These are phyloP conservation scores for Cutaneotrichosporon cavernicola DNA, from an alignment of 1,284 basidiomycete genomes.

Conservation along the genomic window DNA sequence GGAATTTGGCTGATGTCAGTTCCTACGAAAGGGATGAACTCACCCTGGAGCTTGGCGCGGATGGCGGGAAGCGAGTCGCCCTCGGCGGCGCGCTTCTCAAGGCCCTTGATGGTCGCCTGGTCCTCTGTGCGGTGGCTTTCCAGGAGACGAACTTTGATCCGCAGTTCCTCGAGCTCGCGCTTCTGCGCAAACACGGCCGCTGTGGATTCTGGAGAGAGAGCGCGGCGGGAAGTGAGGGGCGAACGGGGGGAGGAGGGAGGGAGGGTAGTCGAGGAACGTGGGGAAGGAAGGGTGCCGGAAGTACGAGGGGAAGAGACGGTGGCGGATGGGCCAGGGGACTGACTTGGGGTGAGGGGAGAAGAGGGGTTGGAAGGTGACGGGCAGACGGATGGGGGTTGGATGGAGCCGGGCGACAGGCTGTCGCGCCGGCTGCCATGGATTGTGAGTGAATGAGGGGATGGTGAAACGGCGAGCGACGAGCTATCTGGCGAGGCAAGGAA, in stretches of 20 bases:
- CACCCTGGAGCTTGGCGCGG: conserved; percentile 74
- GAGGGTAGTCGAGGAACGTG: background rate
- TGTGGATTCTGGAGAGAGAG: conserved; percentile 21
- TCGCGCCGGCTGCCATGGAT: background rate
- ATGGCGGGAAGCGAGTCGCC: conserved; percentile 81
- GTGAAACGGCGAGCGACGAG: background rate
- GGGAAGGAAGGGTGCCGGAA: background rate
- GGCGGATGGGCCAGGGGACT: background rate
- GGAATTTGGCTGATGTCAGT: conserved; percentile 64
- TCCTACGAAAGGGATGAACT: conserved; percentile 10
- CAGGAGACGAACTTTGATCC: conserved; percentile 76
- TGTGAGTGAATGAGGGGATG: background rate
- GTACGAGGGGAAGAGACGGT: background rate
- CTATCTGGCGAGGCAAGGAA: background rate
- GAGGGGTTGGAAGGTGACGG: background rate
- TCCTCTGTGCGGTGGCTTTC: conserved; percentile 87
- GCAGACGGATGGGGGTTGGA: background rate
- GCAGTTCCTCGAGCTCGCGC: conserved; percentile 69
- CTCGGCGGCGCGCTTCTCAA: conserved; percentile 80
- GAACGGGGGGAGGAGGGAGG: conserved; percentile 3
- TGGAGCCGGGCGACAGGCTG: background rate
- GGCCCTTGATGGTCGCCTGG: conserved; percentile 71
- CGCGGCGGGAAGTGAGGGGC: conserved; percentile 1
- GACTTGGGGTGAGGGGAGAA: background rate
- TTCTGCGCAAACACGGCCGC: conserved; percentile 35